These are phyloP conservation scores for Dendrobium officinale DNA, from an alignment of 106 monocot species.

Conservation along the genomic window DNA sequence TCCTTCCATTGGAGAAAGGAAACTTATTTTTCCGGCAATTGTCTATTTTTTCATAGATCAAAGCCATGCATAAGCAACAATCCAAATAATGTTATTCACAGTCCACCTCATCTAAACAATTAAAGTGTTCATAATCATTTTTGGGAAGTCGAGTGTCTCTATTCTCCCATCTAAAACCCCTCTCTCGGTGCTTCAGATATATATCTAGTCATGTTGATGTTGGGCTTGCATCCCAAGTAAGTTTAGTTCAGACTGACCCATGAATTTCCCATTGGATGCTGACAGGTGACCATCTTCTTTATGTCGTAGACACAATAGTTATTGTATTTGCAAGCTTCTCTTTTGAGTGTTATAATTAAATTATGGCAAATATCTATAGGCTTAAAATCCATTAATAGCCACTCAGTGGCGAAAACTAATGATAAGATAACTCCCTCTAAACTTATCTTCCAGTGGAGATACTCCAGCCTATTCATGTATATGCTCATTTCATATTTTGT, in stretches of 20 bases:
- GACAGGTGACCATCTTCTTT: not conserved
- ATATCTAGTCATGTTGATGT: not conserved
- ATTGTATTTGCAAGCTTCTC: conserved; percentile 8
- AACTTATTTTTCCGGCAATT: not conserved
- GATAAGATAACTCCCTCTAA: too few relatives aligned
- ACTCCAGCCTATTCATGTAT: too few relatives aligned
- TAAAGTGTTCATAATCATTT: not conserved
- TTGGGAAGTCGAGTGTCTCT: not conserved
- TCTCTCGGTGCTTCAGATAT: not conserved
- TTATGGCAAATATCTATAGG: not conserved
- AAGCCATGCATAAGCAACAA: not conserved
- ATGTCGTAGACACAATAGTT: conserved; percentile 1
- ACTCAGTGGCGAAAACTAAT: not conserved
- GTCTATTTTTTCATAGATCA: not conserved
- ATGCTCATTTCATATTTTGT: too few relatives aligned
- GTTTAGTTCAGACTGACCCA: not conserved
- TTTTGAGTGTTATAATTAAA: not conserved
- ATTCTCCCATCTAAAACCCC: not conserved
- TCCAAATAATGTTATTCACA: not conserved
- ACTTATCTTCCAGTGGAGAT: too few relatives aligned
- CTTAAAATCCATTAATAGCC: not conserved
- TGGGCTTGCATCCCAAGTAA: conserved; percentile 13
- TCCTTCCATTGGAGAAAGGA: not conserved
- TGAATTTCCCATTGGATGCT: conserved; percentile 4
- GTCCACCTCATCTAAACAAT: not conserved